Conservation (phyloP, 169 alveolate genomes). For the Plasmodium vivax region DNA sequence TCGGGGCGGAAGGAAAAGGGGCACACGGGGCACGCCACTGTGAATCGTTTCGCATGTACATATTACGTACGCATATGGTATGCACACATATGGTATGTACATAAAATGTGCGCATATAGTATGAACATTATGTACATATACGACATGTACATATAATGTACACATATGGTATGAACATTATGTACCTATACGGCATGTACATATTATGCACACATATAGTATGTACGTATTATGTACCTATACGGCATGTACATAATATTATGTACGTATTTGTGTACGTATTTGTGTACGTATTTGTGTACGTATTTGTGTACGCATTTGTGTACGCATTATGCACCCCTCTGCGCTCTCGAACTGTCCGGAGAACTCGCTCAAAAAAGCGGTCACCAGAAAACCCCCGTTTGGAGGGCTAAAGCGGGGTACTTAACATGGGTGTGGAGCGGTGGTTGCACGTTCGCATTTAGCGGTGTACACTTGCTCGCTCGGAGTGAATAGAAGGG, state of each 20-base stretch:
- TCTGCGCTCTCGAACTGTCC: background rate
- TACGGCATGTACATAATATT: too few species aligned
- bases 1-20: background rate
- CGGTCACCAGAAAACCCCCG: background rate
- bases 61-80: too few species aligned
- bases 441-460: background rate
- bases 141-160: background rate
- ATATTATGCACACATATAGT: too few species aligned
- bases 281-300: too few species aligned
- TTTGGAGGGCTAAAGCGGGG: background rate
- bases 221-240: too few species aligned
- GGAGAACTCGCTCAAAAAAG: background rate
- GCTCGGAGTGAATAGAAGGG: background rate
- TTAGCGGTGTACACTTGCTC: background rate
- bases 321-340: background rate
- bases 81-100: too few species aligned
- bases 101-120: too few species aligned
- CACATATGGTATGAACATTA: too few species aligned
- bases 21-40: background rate
- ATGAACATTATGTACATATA: too few species aligned
- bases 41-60: background rate
- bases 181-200: too few species aligned
- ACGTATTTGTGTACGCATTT: too few species aligned
- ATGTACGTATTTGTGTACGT: too few species aligned
- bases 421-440: background rate